Evolutionary conservation across 805 yeast genomes (phyloP), one percentile per base, ranked within the genome.

Genomic region (Komagataella ulmi): DNA sequence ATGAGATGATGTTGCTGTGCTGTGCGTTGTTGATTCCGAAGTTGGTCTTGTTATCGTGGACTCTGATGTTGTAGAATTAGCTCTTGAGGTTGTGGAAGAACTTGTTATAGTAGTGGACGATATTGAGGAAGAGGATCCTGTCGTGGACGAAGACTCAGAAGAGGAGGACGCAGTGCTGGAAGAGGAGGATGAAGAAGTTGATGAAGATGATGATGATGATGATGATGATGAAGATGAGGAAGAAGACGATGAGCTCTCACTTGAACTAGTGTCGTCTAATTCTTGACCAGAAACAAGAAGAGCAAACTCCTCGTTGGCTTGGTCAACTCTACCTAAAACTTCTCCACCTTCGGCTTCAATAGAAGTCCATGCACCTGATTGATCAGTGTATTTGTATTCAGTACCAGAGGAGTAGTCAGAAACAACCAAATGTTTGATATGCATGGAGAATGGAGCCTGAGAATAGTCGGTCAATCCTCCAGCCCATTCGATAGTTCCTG

Each of bases 401-500:
- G 69, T 58, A 49, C 90, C 91, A 19, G 80, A 69, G 1, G 88
- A 83, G 61, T 82, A 84, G 65, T 84, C 89, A 21, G 80, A 70
- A n/a, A 86, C 83, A 24, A 73, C 63, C 46, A 88, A 60, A 3
- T 74, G 69, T 60, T 81, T 70, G 57, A 89, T 73, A 56, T 72
- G 60, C 85, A 86, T 83, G 17, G 79, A 61, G 65, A 81, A 87
- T 50, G 93, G 91, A 24, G 80, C 87, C 24, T 76, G 61, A 3
- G 76, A 55, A 60, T 79, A 84, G 61, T 85, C 82, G 12, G 88
- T 80, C 17, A 57, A 53, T 52, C 95, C 95, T 53, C 91, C 91
- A 3, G 91, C 88, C 93, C 93, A 85, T 59, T 79, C 79, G 53
- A 85, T 83, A 1, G 90, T 83, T 49, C 91, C 91, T 44, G 70